Conservation (phyloP, 139 green algal species). For the Parachlorella kessleri region DNA sequence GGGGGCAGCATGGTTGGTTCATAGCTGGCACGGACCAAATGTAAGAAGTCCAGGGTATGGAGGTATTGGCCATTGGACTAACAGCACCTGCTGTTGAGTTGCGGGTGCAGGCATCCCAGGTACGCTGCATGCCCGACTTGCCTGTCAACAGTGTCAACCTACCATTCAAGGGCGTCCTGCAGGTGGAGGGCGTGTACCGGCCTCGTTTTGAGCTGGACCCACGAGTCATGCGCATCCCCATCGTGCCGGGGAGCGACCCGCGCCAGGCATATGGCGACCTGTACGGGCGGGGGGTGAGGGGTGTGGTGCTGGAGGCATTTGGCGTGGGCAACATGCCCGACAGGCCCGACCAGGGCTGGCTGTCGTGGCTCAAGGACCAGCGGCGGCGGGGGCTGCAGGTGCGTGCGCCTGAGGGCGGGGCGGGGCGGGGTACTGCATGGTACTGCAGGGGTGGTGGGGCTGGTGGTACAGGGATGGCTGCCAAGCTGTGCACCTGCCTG, state of each 20-base stretch:
- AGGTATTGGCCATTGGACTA: too few species aligned
- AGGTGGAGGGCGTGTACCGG: conserved; percentile 69
- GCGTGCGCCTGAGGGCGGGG: background rate
- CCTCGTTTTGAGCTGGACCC: conserved; percentile 82
- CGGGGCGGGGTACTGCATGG: too few species aligned
- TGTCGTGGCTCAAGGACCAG: conserved; percentile 84
- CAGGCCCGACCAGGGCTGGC: conserved; percentile 60
- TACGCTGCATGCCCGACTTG: background rate
- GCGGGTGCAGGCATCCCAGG: background rate
- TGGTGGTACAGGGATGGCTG: background rate
- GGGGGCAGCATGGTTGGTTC: too few species aligned
- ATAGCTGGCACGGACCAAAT: too few species aligned
- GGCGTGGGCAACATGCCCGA: conserved; percentile 93
- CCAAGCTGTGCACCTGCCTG: background rate
- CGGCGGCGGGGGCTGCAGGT: conserved; percentile 54
- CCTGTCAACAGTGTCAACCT: background rate
- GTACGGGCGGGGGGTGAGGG: conserved; percentile 62
- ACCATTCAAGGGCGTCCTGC: background rate
- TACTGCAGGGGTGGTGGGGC: background rate
- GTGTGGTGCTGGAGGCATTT: conserved; percentile 90
- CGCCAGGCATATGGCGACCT: conserved; percentile 80
- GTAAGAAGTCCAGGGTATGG: too few species aligned
- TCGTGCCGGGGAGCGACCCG: conserved; percentile 84
- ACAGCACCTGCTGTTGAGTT: background rate
- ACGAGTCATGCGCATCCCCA: conserved; percentile 80